Base-by-base conservation (phyloP, 2,329 filamentous ascomycete species). In the Diplodia seriata region DNA sequence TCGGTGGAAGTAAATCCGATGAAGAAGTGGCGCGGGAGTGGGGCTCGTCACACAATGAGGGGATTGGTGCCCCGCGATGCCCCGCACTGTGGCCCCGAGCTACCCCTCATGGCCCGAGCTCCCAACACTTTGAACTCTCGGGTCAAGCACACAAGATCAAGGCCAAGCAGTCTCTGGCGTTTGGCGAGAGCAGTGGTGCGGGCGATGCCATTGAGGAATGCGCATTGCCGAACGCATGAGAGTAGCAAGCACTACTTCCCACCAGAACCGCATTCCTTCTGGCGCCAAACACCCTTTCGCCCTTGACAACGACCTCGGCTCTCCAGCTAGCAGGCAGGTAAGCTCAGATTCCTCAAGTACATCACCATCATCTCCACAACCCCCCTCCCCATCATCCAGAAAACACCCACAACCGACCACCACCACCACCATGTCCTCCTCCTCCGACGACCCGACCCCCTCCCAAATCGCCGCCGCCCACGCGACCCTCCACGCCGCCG, bases 101-200 rank as follows among this genome's bases (percentile, higher is more conserved):
- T 62, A 62, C 57, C 57, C 57, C 57, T 62, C 57, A 51, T 62
- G 57, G 57, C 26, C 47, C 57, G 15, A 62, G 40, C 57, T 62
- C 43, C 23, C 43, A 18, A 43, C 43, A 36, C 12, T 20, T 43
- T 55, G 51, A 31, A 54, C 0, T 33, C 29, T n/a, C 49, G 49
- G 3, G 9, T 26, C 9, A 20, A 23, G 15, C 15, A 43, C 40
- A 43, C 40, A 8, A n/a, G 40, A 26, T 26, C 23, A 18, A 8
- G 18, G 15, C 15, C 18, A 15, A 5, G 23, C 23, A 26, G 23
- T 26, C 23, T 26, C 23, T 15, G 40, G 15, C 3, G 5, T 18
- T 43, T 43, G 15, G 5, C 8, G 40, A 3, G 38, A 43, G 40
- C 3, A 3, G 23, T 26, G 3, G 18, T 43, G 40, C 18, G 14